Base-by-base conservation (phyloP, 129 eudicot genomes). In the Pseudognaphalium luteoalbum region DNA sequence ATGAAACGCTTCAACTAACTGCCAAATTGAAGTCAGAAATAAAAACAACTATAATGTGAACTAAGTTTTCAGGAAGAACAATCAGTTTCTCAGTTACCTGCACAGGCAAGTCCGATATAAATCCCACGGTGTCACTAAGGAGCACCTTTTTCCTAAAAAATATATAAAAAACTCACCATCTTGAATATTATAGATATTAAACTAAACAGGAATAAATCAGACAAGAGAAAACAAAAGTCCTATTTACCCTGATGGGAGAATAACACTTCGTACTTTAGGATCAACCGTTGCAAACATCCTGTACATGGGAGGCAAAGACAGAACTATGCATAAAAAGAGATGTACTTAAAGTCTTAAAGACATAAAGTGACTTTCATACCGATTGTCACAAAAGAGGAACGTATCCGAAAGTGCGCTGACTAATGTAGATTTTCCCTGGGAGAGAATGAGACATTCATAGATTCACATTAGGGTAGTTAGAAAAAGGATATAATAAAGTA, bases 241-340 rank as follows among this genome's bases (percentile, higher is more conserved):
- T 44, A 47, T 52, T 78, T 94, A 95, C 99, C 99, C 97, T 66
- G 99, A 91, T 56, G 99, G 99, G 66, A 95, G 99, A 79, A 86
- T 74, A 42, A 95, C 96, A 77, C 93, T 83, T 41, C 94, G 86
- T 39, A 95, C 75, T 86, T 88, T 91, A 0, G 97, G 91, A 86
- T 95, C 99, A 68, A 91, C 99, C 0, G 99, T 94, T 47, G 99
- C 99, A 89, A 95, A 95, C 83, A 95, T 80, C 88, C 97, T 94
- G 88, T 77, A 89, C 8, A 59, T 30, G 68, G 66, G 68, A 41
- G 66, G 16, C 44, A 25, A 39, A 44, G 42, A 29, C 35, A 22
- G 25, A 67, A 73, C 28, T 21, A 33, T 20, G 66, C 68, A 70
- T 16, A 52, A 44, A 17, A 25, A 56, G 2, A 62, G 10, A 68